A percentile compares a stretch with the other conserved stretches of the same genome.
Evolutionary conservation across 352 stramenopile genomes (phyloP).

Genomic region (Globisporangium paroecandrum): DNA sequence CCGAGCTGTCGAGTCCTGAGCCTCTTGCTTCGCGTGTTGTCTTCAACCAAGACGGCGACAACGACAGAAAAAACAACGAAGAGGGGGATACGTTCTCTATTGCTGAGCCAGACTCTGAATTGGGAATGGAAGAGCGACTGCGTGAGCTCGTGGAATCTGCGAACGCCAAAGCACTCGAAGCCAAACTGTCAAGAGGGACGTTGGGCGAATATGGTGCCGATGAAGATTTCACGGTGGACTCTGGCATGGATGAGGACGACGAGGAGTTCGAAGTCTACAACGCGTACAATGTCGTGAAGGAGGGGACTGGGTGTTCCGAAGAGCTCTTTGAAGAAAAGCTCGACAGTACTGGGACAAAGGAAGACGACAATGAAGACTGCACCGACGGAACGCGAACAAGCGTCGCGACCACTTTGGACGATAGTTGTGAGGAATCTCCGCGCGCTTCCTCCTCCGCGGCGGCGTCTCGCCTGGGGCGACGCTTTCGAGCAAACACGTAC

Average conservation of each 20-base stretch:
- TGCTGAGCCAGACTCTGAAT: not conserved
- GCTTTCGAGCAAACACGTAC: conserved; percentile 15
- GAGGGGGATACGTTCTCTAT: not conserved
- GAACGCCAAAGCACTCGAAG: not conserved
- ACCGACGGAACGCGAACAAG: conserved; percentile 14
- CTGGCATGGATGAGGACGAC: conserved; percentile 15
- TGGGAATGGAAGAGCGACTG: conserved; percentile 14
- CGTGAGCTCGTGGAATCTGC: conserved; percentile 12
- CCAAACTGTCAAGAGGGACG: not conserved
- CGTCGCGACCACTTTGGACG: conserved; percentile 14
- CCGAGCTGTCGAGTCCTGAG: not conserved
- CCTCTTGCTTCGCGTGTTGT: not conserved
- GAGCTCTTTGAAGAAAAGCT: conserved; percentile 17
- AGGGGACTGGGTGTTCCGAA: not conserved
- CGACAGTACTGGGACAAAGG: not conserved
- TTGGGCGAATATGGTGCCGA: not conserved
- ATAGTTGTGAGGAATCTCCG: conserved; percentile 16
- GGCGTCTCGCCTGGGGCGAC: not conserved
- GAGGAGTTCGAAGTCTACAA: conserved; percentile 22
- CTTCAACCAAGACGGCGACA: conserved; percentile 3
- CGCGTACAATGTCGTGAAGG: not conserved
- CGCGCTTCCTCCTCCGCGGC: not conserved
- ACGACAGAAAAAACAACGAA: not conserved
- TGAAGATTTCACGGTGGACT: not conserved
- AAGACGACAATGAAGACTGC: conserved; percentile 9